A percentile compares a stretch with the other conserved stretches of the same genome.
phyloP scores from a whole-genome alignment of 148 eudicot species.

The Nepenthes gracilis region DNA sequence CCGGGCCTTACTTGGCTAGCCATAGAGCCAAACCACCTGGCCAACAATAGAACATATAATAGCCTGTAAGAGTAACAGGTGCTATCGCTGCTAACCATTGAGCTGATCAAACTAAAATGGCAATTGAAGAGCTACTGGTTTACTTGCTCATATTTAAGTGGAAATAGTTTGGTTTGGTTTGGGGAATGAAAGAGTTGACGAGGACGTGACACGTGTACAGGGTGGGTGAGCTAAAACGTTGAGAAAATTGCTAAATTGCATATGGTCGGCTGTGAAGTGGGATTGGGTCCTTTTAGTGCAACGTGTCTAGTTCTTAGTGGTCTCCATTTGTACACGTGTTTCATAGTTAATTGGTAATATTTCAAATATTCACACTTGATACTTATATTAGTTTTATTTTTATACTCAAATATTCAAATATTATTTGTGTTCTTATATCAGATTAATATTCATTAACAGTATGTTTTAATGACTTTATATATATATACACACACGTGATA shows the following conservation, averaged over 20 bases:
- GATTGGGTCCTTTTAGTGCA: background rate
- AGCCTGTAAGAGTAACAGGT: too few species aligned
- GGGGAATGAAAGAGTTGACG: background rate
- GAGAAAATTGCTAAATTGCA: constrained; percentile 13
- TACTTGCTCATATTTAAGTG: background rate
- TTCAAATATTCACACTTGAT: too few species aligned
- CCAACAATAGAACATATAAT: constrained; percentile 1
- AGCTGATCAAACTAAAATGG: too few species aligned
- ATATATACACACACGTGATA: too few species aligned
- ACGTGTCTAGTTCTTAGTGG: background rate
- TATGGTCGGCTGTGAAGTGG: background rate
- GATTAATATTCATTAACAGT: too few species aligned
- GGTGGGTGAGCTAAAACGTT: constrained; percentile 69
- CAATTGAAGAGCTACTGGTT: too few species aligned
- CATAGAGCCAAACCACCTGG: constrained; percentile 12
- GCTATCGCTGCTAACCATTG: background rate
- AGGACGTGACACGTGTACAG: constrained; percentile 30
- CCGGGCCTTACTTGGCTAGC: constrained; percentile 32
- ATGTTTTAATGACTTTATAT: too few species aligned
- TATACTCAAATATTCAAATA: too few species aligned
- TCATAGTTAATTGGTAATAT: too few species aligned
- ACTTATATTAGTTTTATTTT: too few species aligned
- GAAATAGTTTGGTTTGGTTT: background rate
- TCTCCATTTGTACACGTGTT: background rate
- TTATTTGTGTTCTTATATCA: too few species aligned